Evolutionary conservation across 2,329 filamentous ascomycete genomes (phyloP), one percentile per base, ranked within the genome.

Genomic region (Hypocrella siamensis): DNA sequence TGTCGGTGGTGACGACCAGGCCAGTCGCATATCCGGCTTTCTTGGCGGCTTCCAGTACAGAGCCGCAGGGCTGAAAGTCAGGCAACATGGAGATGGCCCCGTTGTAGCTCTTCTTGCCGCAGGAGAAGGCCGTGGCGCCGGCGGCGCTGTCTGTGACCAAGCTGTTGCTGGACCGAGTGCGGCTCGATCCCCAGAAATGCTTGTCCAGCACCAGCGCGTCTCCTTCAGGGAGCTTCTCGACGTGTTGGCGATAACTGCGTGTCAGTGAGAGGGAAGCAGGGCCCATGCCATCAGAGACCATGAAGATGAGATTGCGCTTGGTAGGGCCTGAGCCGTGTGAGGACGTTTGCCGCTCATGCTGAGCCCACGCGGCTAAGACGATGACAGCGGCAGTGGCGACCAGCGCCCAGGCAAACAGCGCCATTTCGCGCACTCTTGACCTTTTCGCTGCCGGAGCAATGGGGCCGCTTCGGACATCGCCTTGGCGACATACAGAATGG

Each of bases 281-380:
- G 0, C 90, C 90, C 90, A 98, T 98, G 47, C 90, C 90, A 53
- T 98, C 90, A 1, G 84, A 93, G 24, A 98, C 88, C 90, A 98
- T 98, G 63, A 98, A 96, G 45, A 98, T 79, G 32, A 98, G 65
- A 56, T 96, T 98, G 33, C 83, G 72, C 65, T 96, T 98, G 32
- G 75, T 72, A 18, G 46, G 46, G 56, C 34, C 64, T 61, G 44
- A 30, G 41, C 42, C 28, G 17, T 45, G 51, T 35, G 42, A 46
- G 31, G 39, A 41, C 6, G 62, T 65, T 34, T 67, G 60, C 38
- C 73, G 64, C 44, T 74, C 68, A 53, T 93, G 83, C 48, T 83
- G 80, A 12, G 81, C 57, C 57, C 64, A 65, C n/a, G 90, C 79
- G 4, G 32, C 28, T 6, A 32, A 17, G 26, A 35, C 7, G 24